Conservation (phyloP, 1,284 basidiomycete genomes). For the Trichosporon sp. region DNA sequence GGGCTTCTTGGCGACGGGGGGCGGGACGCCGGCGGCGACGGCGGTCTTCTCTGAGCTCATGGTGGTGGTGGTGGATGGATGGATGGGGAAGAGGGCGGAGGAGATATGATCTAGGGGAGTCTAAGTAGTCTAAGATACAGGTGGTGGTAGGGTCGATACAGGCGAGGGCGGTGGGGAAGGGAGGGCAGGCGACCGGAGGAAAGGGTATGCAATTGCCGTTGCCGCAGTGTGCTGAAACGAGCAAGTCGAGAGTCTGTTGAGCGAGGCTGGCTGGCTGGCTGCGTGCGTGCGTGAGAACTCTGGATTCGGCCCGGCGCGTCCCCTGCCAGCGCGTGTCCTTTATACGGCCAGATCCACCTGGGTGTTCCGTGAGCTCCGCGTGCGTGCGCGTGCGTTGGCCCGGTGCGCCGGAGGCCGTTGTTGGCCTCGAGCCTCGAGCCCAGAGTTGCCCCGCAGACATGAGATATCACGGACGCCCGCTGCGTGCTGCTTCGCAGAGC, state of each 20-base stretch:
- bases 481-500: too few relatives aligned
- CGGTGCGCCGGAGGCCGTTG: too few relatives aligned
- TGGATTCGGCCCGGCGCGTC: not conserved
- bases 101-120: not conserved
- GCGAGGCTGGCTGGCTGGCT: not conserved
- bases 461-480: not conserved
- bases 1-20: constrained; percentile 50
- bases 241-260: not conserved
- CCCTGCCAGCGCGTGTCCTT: not conserved
- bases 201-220: constrained; percentile 3
- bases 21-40: constrained; percentile 1
- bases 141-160: not conserved
- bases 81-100: not conserved
- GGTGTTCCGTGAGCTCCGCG: not conserved
- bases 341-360: not conserved
- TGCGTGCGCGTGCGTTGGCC: not conserved
- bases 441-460: not conserved
- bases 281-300: not conserved
- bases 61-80: not conserved
- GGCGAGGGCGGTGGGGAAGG: not conserved
- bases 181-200: not conserved
- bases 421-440: too few relatives aligned
- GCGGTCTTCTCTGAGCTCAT: constrained; percentile 1
- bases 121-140: not conserved
- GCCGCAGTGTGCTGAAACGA: not conserved